Conservation (phyloP, 2,329 filamentous ascomycete genomes). For the Dothideomycetidae sp. region DNA sequence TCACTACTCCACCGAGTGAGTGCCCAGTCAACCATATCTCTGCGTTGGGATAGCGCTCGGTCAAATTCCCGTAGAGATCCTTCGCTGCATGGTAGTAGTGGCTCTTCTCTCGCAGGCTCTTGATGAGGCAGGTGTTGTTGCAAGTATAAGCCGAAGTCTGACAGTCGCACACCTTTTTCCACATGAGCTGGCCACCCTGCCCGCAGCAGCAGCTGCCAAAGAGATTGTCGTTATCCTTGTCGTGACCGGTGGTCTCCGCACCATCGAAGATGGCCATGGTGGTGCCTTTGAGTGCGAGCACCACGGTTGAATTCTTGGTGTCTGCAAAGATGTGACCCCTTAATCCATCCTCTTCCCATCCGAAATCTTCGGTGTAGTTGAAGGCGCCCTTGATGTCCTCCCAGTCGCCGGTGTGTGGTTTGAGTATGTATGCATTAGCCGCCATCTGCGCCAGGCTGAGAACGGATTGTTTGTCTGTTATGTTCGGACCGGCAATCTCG, state of each 20-base stretch:
- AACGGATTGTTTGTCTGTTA: conserved; percentile 69
- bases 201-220: conserved; percentile 94
- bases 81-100: conserved; percentile 80
- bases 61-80: conserved; percentile 79
- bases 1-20: conserved; percentile 74
- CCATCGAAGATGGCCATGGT: conserved; percentile 74
- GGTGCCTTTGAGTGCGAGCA: conserved; percentile 71
- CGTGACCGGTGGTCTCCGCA: conserved; percentile 67
- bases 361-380: conserved; percentile 73
- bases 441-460: conserved; percentile 72
- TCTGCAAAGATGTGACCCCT: conserved; percentile 86
- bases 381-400: conserved; percentile 59
- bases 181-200: conserved; percentile 76
- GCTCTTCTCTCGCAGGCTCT: conserved; percentile 63
- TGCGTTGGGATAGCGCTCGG: conserved; percentile 64
- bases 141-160: conserved; percentile 74
- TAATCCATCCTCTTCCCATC: conserved; percentile 75
- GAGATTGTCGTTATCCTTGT: conserved; percentile 89
- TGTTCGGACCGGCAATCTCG: conserved; percentile 59
- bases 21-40: conserved; percentile 80
- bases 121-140: conserved; percentile 72
- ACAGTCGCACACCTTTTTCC: conserved; percentile 82
- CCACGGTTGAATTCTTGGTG: conserved; percentile 64
- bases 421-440: conserved; percentile 70
- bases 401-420: conserved; percentile 61